These are phyloP conservation scores for Boletus subcaerulescens DNA, from an alignment of 768 basidiomycete species.

Conservation along the genomic window DNA sequence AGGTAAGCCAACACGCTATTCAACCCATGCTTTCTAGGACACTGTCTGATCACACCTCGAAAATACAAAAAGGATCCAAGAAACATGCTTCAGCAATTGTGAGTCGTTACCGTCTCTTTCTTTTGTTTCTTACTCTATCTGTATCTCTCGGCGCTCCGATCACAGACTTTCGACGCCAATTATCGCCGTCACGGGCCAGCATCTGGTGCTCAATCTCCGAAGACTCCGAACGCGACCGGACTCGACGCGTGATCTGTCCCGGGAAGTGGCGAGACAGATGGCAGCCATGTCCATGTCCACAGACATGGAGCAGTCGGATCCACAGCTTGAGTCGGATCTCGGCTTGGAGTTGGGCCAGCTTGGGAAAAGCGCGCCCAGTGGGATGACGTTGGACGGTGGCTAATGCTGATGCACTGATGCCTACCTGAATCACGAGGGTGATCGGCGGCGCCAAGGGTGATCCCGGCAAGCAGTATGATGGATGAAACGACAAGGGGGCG, in stretches of 20 bases:
- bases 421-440: too few species aligned
- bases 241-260: constrained; percentile 13
- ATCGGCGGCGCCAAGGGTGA: too few species aligned
- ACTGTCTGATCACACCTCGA: not conserved
- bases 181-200: constrained; percentile 19
- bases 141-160: too few species aligned
- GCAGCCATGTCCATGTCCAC: not conserved
- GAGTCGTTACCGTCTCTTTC: not conserved
- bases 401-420: too few species aligned
- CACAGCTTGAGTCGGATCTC: not conserved
- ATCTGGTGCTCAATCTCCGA: constrained; percentile 22
- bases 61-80: constrained; percentile 13
- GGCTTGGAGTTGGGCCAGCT: not conserved
- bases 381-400: too few species aligned
- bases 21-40: not conserved
- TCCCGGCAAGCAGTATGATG: too few species aligned
- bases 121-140: too few species aligned
- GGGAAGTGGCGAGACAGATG: constrained; percentile 11
- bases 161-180: constrained; percentile 10
- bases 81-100: constrained; percentile 9
- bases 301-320: not conserved
- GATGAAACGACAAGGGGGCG: too few species aligned
- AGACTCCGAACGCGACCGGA: constrained; percentile 1
- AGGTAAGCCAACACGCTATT: constrained; percentile 3
- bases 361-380: too few species aligned